These are phyloP conservation scores for Suillus weaverae DNA, from an alignment of 768 basidiomycete species.

Conservation along the genomic window DNA sequence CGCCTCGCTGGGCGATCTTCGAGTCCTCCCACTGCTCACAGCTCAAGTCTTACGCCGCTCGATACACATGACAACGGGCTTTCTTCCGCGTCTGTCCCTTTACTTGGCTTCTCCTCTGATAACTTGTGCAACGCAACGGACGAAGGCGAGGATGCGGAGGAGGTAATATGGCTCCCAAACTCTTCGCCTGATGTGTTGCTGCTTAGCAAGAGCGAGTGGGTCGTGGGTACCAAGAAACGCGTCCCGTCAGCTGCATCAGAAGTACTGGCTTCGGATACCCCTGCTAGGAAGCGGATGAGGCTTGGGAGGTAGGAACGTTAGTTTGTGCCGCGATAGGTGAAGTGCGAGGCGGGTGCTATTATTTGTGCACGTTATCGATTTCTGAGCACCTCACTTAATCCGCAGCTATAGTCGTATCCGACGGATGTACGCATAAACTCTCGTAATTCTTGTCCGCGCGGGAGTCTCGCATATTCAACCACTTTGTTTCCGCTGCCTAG, in stretches of 20 bases:
- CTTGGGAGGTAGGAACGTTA: background rate
- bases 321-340: background rate
- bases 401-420: background rate
- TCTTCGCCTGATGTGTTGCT: slow-evolving; percentile 45
- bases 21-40: background rate
- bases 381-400: background rate
- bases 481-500: background rate
- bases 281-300: slow-evolving; percentile 27
- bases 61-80: slow-evolving; percentile 1
- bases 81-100: background rate
- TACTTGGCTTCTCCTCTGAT: background rate
- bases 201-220: slow-evolving; percentile 14
- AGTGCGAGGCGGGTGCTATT: background rate
- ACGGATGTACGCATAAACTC: background rate
- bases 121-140: slow-evolving; percentile 9
- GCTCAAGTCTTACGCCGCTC: slow-evolving; percentile 9
- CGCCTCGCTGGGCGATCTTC: background rate
- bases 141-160: slow-evolving; percentile 35
- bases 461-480: background rate
- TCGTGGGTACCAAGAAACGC: slow-evolving; percentile 22
- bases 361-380: background rate
- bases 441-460: background rate
- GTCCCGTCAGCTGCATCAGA: slow-evolving; percentile 24
- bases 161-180: slow-evolving; percentile 40
- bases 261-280: slow-evolving; percentile 17